Evolutionary conservation across 1,139 yeast genomes (phyloP).

Genomic region (Pichia sp.): DNA sequence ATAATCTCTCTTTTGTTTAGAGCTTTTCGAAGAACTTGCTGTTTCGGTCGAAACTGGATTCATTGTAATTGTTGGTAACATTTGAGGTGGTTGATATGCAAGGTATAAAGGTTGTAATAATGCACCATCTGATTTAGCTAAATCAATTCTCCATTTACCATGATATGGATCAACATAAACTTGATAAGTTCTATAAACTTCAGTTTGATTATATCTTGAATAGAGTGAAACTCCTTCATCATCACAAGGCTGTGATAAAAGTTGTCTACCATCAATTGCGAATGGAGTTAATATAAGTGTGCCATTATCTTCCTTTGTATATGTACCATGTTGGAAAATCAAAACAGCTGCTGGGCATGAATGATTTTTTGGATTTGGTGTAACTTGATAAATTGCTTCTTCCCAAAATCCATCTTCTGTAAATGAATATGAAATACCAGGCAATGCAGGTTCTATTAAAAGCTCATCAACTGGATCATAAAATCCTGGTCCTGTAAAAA

Average conservation of each 20-base stretch:
- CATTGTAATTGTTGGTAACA: conserved; percentile 89
- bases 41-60: conserved; percentile 64
- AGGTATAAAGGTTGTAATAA: conserved; percentile 81
- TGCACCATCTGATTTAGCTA: conserved; percentile 77
- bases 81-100: conserved; percentile 89
- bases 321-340: conserved; percentile 85
- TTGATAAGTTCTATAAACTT: conserved; percentile 50
- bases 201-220: conserved; percentile 63
- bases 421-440: conserved; percentile 90
- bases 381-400: conserved; percentile 77
- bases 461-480: conserved; percentile 94
- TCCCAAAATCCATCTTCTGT: conserved; percentile 88
- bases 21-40: conserved; percentile 22
- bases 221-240: conserved; percentile 53
- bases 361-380: conserved; percentile 67
- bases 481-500: conserved; percentile 94
- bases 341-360: conserved; percentile 77
- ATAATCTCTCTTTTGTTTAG: conserved; percentile 19
- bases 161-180: conserved; percentile 70
- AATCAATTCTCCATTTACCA: conserved; percentile 70
- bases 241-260: conserved; percentile 79
- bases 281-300: conserved; percentile 65
- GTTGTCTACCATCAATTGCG: conserved; percentile 87
- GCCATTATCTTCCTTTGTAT: conserved; percentile 57
- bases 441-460: conserved; percentile 88